Evolutionary conservation across 2,329 filamentous ascomycete species (phyloP), one percentile per base, ranked within the genome.

Genomic region (Zymoseptoria tritici): DNA sequence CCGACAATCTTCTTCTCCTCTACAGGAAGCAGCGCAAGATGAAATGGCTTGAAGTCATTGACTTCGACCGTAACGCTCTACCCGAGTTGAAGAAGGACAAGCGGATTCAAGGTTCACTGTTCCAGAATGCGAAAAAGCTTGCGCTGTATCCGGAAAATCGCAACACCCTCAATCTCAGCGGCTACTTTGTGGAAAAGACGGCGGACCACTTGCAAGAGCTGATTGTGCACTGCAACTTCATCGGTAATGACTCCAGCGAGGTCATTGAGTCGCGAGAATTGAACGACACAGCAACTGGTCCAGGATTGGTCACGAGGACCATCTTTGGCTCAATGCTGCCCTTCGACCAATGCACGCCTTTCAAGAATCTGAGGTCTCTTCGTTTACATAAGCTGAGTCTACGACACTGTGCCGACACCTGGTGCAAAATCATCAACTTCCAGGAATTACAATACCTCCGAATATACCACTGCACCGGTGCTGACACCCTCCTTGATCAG

Each of bases 11-110:
- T 61, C 60, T 79, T 19, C 64, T 80, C 49, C 72, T 81, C 9
- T 79, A 79, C 67, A 74, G 74, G 63, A 79, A 77, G 63, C 79
- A 81, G 72, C 77, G 75, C 65, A 71, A 73, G 56, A 74, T 81
- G 73, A 77, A 76, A 60, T 79, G 76, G 75, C 69, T 80, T 19
- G 78, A 80, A 62, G 77, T 74, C 55, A 78, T 80, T 62, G 72
- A 76, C 21, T 68, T 80, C 11, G 78, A 80, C 60, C 71, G 71
- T n/a, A 66, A 74, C 46, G 71, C 78, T 11, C 62, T 79, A 19
- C 69, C 71, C 1, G 74, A 77, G 49, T 62, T 80, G 6, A 74
- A 78, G 66, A 75, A 76, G 66, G 71, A 76, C 22, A 68, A 71
- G 6, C 68, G 73, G 42, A 22, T 72, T 31, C 73, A 78, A 54